phyloP scores from a whole-genome alignment of 805 yeast genomes.

The Candida parachauliodes region DNA sequence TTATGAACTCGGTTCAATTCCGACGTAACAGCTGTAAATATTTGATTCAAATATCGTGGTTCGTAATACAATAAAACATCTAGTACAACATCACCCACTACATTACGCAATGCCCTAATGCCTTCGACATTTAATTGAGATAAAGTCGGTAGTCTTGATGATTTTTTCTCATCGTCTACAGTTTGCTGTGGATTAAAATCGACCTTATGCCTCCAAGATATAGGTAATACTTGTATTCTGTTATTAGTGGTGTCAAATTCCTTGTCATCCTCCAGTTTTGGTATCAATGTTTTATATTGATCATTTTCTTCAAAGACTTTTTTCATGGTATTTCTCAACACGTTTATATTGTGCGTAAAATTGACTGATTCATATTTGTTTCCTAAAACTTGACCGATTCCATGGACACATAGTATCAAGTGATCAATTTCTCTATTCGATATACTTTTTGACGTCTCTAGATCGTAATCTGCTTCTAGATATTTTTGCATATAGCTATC shows the following conservation, averaged over 20 bases:
- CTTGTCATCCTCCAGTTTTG: slow-evolving; percentile 25
- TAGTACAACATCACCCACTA: slow-evolving; percentile 82
- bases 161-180: slow-evolving; percentile 35
- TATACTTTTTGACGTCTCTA: slow-evolving; percentile 15
- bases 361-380: slow-evolving; percentile 74
- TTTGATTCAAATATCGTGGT: slow-evolving; percentile 58
- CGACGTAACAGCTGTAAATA: slow-evolving; percentile 55
- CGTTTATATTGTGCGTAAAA: slow-evolving; percentile 80
- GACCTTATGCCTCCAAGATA: slow-evolving; percentile 83
- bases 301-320: slow-evolving; percentile 41
- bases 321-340: slow-evolving; percentile 57
- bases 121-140: slow-evolving; percentile 75
- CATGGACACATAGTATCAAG: slow-evolving; percentile 85
- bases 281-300: slow-evolving; percentile 31
- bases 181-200: slow-evolving; percentile 53
- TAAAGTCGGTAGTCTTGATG: slow-evolving; percentile 54
- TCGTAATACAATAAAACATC: slow-evolving; percentile 82
- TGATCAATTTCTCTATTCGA: slow-evolving; percentile 47
- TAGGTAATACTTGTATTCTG: slow-evolving; percentile 80
- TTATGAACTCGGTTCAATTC: slow-evolving; percentile 64
- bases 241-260: slow-evolving; percentile 38
- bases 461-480: slow-evolving; percentile 49
- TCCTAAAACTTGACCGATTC: slow-evolving; percentile 89
- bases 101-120: slow-evolving; percentile 67
- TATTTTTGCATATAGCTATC: slow-evolving; percentile 38